Evolutionary conservation across 2,329 filamentous ascomycete genomes (phyloP).

Genomic region (Paraconiothyrium brasiliense): DNA sequence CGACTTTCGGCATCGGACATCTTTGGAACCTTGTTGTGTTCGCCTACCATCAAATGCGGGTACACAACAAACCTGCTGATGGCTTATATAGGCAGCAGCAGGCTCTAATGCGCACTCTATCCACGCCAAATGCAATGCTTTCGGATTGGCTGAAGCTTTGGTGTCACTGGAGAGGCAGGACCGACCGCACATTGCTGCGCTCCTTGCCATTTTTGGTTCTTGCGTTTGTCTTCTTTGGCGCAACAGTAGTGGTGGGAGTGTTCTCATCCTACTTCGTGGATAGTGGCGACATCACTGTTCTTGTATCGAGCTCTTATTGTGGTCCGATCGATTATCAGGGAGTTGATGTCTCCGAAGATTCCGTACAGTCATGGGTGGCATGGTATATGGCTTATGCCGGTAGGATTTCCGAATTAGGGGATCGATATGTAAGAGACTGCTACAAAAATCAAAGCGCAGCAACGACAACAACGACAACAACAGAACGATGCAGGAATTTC

Average conservation of each 20-base stretch:
- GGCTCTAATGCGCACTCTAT: conserved; percentile 17
- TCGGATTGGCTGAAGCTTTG: conserved; percentile 19
- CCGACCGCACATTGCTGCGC: background rate
- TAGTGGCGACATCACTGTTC: conserved; percentile 14
- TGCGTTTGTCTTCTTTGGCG: conserved; percentile 9
- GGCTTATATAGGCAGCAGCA: conserved; percentile 6
- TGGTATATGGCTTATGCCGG: background rate
- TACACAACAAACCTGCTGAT: background rate
- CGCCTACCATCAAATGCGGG: conserved; percentile 17
- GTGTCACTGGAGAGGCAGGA: conserved; percentile 13
- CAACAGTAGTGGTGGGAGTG: conserved; percentile 4
- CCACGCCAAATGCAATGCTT: conserved; percentile 8
- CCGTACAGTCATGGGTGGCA: background rate
- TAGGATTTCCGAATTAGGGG: background rate
- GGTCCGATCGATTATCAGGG: background rate
- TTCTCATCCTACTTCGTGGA: conserved; percentile 18
- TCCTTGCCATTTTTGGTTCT: background rate
- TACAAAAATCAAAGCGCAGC: background rate
- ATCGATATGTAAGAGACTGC: conserved; percentile 3
- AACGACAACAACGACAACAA: background rate
- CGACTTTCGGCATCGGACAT: conserved; percentile 13
- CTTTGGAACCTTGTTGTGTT: conserved; percentile 21
- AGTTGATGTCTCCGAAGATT: background rate
- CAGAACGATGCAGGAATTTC: conserved; percentile 13
- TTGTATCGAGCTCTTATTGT: conserved; percentile 19